phyloP scores from a whole-genome alignment of 1,284 basidiomycete species.

The Ustilago lituana region DNA sequence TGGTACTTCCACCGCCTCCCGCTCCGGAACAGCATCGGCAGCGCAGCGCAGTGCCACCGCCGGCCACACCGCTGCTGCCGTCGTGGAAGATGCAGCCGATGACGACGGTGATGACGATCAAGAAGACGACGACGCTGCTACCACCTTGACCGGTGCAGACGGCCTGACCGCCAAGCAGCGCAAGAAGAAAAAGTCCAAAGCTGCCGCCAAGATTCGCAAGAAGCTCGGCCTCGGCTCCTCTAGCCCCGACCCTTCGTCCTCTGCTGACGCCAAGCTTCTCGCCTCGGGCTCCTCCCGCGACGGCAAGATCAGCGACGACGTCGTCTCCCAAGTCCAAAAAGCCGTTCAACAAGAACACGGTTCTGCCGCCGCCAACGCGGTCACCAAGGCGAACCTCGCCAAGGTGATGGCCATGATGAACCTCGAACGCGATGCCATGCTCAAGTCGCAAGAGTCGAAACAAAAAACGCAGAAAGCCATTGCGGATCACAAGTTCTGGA shows the following conservation, averaged over 20 bases:
- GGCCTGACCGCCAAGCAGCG: conserved; percentile 45
- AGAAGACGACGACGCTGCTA: conserved; percentile 8
- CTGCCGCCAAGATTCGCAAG: conserved; percentile 55
- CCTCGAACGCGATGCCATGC: conserved; percentile 51
- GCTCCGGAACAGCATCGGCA: too few relatives aligned
- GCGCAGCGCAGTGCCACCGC: not conserved
- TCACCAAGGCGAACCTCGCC: conserved; percentile 51
- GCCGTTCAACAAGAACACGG: conserved; percentile 52
- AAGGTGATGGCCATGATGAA: conserved; percentile 60
- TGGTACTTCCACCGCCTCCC: not conserved
- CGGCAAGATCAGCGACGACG: conserved; percentile 50
- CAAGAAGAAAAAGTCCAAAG: conserved; percentile 60
- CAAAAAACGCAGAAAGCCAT: conserved; percentile 51
- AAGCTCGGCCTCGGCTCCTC: conserved; percentile 46
- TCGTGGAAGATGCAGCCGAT: conserved; percentile 18
- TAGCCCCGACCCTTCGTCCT: not conserved
- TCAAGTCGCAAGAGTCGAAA: conserved; percentile 56
- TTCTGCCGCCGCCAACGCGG: conserved; percentile 42
- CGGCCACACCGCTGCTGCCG: not conserved
- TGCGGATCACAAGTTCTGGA: conserved; percentile 67
- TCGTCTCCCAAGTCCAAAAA: conserved; percentile 46
- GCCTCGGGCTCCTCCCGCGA: conserved; percentile 23
- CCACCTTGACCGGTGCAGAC: conserved; percentile 6
- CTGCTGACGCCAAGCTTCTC: conserved; percentile 29
- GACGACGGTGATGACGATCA: conserved; percentile 18